A percentile compares a stretch with the other conserved stretches of the same genome.
These are phyloP conservation scores for Anastatica hierochuntica DNA, from an alignment of 345 rosid genomes.

Conservation along the genomic window DNA sequence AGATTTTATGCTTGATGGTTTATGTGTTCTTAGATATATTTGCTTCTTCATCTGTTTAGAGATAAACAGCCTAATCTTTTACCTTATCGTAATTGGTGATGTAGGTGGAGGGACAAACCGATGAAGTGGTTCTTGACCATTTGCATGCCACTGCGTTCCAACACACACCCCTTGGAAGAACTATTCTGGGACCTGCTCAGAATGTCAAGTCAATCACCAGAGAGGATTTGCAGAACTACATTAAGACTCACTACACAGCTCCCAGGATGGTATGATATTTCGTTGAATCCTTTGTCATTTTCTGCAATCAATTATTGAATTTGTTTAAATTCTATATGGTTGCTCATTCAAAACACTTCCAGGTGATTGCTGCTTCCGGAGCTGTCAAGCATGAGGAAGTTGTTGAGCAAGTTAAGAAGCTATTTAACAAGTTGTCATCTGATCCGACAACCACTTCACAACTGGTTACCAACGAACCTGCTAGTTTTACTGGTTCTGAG, in stretches of 20 bases:
- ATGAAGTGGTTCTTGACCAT: constrained; percentile 95
- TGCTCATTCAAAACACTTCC: constrained; percentile 11
- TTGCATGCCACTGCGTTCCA: constrained; percentile 97
- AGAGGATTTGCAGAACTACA: constrained; percentile 69
- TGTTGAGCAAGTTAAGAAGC: constrained; percentile 78
- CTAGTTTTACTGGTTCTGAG: constrained; percentile 94
- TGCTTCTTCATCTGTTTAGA: background rate
- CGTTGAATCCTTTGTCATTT: background rate
- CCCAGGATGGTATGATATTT: constrained; percentile 69
- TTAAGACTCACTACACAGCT: constrained; percentile 94
- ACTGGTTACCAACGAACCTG: constrained; percentile 68
- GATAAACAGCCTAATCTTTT: background rate
- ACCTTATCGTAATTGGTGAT: background rate
- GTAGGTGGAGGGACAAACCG: constrained; percentile 85
- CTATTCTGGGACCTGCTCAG: constrained; percentile 86
- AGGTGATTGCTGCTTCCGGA: constrained; percentile 95
- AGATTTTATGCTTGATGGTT: background rate
- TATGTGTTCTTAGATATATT: too few relatives aligned
- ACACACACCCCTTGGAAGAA: constrained; percentile 83
- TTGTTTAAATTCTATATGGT: constrained; percentile 5
- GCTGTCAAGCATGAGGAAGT: constrained; percentile 97
- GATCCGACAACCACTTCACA: constrained; percentile 85
- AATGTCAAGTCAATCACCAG: constrained; percentile 74
- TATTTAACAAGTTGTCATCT: constrained; percentile 68
- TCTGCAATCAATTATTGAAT: background rate